These are phyloP conservation scores for Mercurialis annua DNA, from an alignment of 345 rosid species.

Conservation along the genomic window DNA sequence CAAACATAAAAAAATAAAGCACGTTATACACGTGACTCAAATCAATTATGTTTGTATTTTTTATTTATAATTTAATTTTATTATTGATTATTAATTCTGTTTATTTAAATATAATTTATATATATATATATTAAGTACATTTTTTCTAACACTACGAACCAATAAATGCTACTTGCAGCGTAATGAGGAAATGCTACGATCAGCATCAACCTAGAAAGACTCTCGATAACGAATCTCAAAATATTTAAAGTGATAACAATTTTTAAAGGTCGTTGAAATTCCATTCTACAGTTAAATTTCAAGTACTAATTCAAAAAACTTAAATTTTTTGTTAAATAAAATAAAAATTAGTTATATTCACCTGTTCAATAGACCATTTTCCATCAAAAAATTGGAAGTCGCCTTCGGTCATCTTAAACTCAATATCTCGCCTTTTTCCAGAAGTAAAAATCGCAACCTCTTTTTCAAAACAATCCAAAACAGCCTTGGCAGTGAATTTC, in stretches of 20 bases:
- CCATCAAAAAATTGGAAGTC: constrained; percentile 88
- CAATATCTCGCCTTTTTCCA: constrained; percentile 73
- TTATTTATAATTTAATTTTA: no score
- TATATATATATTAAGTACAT: no score
- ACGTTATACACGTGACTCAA: no score
- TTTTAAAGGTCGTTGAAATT: not conserved
- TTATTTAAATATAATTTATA: no score
- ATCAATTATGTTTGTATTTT: no score
- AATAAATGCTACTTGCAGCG: no score
- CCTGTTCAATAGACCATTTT: constrained; percentile 92
- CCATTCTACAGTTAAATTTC: not conserved
- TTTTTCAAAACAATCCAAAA: constrained; percentile 82
- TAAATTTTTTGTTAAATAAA: not conserved
- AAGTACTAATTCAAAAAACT: not conserved
- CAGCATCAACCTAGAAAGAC: no score
- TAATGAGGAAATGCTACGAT: no score
- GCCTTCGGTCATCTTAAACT: constrained; percentile 87
- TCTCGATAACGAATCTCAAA: no score
- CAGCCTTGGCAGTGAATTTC: constrained; percentile 83
- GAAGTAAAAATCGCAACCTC: constrained; percentile 57
- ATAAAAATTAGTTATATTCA: constrained; percentile 14
- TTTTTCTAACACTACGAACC: no score
- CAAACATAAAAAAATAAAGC: no score
- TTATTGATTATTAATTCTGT: no score
- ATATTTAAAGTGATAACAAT: not conserved